Percentiles rank a stretch among this genome's conserved stretches.
phyloP scores from a whole-genome alignment of 2,329 filamentous ascomycete species.

The Pezicula radicicola region DNA sequence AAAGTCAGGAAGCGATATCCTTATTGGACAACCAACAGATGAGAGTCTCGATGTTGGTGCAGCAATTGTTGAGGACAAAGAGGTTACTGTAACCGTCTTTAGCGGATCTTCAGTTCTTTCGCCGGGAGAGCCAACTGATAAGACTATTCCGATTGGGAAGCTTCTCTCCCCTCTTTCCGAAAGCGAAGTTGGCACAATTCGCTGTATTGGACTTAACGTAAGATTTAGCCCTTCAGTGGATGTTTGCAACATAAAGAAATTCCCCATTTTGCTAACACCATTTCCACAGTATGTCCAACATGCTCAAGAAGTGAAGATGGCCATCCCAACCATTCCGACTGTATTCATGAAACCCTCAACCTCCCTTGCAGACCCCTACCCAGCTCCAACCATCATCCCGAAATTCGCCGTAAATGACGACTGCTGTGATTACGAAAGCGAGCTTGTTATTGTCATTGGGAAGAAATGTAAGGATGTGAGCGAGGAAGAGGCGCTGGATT shows the following conservation, averaged over 20 bases:
- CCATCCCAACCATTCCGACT: slow-evolving; percentile 39
- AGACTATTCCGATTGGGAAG: slow-evolving; percentile 37
- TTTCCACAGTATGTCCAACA: slow-evolving; percentile 38
- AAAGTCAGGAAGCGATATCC: slow-evolving; percentile 44
- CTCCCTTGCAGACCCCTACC: slow-evolving; percentile 22
- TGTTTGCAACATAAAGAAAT: too few relatives aligned
- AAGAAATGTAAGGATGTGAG: slow-evolving; percentile 43
- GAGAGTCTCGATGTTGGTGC: slow-evolving; percentile 52
- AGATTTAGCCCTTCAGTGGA: too few relatives aligned
- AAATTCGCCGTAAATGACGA: slow-evolving; percentile 40
- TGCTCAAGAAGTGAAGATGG: slow-evolving; percentile 41
- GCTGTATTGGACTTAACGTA: slow-evolving; percentile 50
- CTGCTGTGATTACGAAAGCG: slow-evolving; percentile 46
- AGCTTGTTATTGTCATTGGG: slow-evolving; percentile 47
- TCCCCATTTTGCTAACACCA: background rate
- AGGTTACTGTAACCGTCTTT: slow-evolving; percentile 54
- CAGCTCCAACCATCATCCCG: slow-evolving; percentile 39
- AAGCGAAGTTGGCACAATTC: slow-evolving; percentile 41
- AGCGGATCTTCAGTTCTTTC: slow-evolving; percentile 54
- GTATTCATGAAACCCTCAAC: slow-evolving; percentile 26
- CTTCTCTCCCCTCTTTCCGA: slow-evolving; percentile 41
- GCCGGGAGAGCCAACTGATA: slow-evolving; percentile 48
- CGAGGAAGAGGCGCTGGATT: slow-evolving; percentile 43
- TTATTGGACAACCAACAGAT: slow-evolving; percentile 55
- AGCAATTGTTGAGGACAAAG: slow-evolving; percentile 51